Conservation (phyloP, 2,329 filamentous ascomycete species). For the Coniochaeta ligniaria region DNA sequence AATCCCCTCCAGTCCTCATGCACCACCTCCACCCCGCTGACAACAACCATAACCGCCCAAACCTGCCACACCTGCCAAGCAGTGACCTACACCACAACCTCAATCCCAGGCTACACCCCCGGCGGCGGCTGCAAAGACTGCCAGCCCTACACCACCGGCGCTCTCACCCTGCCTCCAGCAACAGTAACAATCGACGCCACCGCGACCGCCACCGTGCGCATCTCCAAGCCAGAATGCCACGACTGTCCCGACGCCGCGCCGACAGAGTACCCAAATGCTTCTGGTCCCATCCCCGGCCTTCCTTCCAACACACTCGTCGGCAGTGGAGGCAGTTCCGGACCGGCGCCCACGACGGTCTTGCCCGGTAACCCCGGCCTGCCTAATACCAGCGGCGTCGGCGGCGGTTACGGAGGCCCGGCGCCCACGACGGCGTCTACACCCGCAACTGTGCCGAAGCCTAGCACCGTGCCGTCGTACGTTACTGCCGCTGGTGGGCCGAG, state of each 20-base stretch:
- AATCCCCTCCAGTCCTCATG: conserved; percentile 11
- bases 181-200: background rate
- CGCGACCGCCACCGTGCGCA: background rate
- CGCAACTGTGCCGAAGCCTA: background rate
- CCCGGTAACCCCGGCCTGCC: background rate
- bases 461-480: background rate
- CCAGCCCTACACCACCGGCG: conserved; percentile 5
- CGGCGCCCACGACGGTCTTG: background rate
- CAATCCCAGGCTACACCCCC: conserved; percentile 14
- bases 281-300: background rate
- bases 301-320: too few relatives aligned
- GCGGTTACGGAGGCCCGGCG: background rate
- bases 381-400: background rate
- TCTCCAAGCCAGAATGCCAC: background rate
- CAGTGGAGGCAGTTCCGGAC: background rate
- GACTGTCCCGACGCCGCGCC: background rate
- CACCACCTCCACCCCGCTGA: conserved; percentile 9
- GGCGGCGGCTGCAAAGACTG: conserved; percentile 17
- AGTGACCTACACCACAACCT: conserved; percentile 14
- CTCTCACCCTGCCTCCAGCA: background rate
- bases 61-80: conserved; percentile 16
- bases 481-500: background rate
- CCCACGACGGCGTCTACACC: background rate
- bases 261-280: background rate
- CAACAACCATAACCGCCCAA: conserved; percentile 15